Evolutionary conservation across 768 basidiomycete species (phyloP).

Genomic region (Tremella yokohamensis): DNA sequence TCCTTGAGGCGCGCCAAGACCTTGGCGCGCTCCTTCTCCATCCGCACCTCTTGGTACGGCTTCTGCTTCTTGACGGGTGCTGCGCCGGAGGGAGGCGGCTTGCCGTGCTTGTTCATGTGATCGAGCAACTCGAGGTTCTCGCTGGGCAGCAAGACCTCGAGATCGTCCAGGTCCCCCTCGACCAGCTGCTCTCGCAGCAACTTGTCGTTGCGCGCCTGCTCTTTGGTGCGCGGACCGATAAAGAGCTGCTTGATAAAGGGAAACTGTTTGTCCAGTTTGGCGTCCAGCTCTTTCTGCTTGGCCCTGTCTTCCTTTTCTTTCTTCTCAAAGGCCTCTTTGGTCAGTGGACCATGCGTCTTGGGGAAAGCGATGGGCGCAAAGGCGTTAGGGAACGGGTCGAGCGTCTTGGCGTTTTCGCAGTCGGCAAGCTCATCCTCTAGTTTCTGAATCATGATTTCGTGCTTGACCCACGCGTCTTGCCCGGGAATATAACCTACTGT

Average conservation of each 20-base stretch:
- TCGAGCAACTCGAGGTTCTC: slow-evolving; percentile 20
- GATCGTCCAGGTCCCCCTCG: slow-evolving; percentile 31
- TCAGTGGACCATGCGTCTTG: slow-evolving; percentile 33
- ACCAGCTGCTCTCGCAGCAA: slow-evolving; percentile 26
- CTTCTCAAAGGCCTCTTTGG: slow-evolving; percentile 29
- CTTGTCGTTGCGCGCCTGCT: slow-evolving; percentile 31
- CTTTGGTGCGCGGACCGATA: slow-evolving; percentile 40
- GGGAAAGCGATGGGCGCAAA: slow-evolving; percentile 25
- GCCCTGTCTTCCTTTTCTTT: slow-evolving; percentile 13
- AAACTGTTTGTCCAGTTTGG: slow-evolving; percentile 27
- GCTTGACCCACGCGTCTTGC: slow-evolving; percentile 34
- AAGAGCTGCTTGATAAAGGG: slow-evolving; percentile 39
- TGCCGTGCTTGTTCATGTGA: background rate
- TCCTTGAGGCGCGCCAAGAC: slow-evolving; percentile 16
- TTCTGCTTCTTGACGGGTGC: slow-evolving; percentile 13
- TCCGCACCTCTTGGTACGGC: slow-evolving; percentile 24
- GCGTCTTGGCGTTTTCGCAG: slow-evolving; percentile 28
- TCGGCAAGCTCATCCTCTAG: slow-evolving; percentile 35
- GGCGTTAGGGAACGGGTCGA: slow-evolving; percentile 33
- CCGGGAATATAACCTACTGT: slow-evolving; percentile 22
- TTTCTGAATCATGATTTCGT: slow-evolving; percentile 29
- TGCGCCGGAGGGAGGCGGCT: background rate
- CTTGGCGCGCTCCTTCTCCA: slow-evolving; percentile 36
- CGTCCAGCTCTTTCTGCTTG: slow-evolving; percentile 23
- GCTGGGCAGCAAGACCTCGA: slow-evolving; percentile 25